Evolutionary conservation across 140 eudicot species (phyloP).

Genomic region (Oenanthe javanica): DNA sequence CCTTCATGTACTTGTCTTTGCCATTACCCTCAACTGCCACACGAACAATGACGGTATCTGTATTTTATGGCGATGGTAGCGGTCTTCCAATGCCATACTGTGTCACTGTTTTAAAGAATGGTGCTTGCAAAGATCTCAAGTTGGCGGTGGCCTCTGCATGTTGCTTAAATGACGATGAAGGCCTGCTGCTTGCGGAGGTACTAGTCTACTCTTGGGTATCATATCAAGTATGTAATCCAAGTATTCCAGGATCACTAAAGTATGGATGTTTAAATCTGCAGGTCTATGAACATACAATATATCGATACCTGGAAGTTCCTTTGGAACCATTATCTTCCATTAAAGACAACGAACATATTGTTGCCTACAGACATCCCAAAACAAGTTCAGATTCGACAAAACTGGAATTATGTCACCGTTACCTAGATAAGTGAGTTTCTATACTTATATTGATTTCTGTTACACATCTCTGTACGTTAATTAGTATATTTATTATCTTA

Average conservation of each 20-base stretch:
- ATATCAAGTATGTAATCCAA: neutral
- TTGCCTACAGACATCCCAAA: slow-evolving; percentile 77
- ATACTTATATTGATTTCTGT: neutral
- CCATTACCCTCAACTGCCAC: slow-evolving; percentile 94
- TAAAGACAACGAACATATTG: slow-evolving; percentile 85
- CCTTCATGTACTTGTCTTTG: slow-evolving; percentile 96
- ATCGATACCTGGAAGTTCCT: slow-evolving; percentile 61
- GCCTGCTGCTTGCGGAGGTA: slow-evolving; percentile 92
- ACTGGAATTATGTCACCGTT: slow-evolving; percentile 74
- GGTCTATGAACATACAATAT: slow-evolving; percentile 74
- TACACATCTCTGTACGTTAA: neutral
- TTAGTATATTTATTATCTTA: neutral
- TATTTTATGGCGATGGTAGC: slow-evolving; percentile 80
- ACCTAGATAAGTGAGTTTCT: slow-evolving; percentile 59
- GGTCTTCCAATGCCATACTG: slow-evolving; percentile 93
- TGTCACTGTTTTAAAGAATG: slow-evolving; percentile 72
- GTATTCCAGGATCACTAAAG: slow-evolving; percentile 16
- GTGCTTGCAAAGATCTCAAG: slow-evolving; percentile 66
- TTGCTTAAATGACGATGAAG: slow-evolving; percentile 63
- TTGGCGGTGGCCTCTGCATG: slow-evolving; percentile 67
- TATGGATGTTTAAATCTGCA: slow-evolving; percentile 18
- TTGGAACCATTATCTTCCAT: slow-evolving; percentile 58
- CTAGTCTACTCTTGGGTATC: neutral
- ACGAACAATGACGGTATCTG: slow-evolving; percentile 73
- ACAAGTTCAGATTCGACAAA: slow-evolving; percentile 44